These are phyloP conservation scores for Naumovozyma castellii DNA, from an alignment of 805 yeast species.

Conservation along the genomic window DNA sequence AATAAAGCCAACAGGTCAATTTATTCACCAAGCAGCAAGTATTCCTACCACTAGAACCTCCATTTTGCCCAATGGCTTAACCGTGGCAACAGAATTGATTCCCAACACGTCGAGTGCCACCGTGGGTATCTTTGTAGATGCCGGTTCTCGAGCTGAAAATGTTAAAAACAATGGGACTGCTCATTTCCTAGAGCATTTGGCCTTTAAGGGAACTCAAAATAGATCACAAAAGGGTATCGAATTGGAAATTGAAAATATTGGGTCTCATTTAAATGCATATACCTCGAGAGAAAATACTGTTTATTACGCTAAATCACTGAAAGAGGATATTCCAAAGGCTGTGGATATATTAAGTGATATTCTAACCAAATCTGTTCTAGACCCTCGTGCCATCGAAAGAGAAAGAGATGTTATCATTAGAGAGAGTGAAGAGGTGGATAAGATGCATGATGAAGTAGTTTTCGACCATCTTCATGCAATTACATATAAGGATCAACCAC, in stretches of 20 bases:
- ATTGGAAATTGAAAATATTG: constrained; percentile 89
- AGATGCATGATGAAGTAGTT: constrained; percentile 96
- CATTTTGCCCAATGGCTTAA: constrained; percentile 78
- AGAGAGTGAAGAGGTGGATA: constrained; percentile 95
- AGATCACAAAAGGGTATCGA: constrained; percentile 79
- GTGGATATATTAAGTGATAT: constrained; percentile 86
- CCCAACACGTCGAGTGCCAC: constrained; percentile 92
- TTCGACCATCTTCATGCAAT: constrained; percentile 94
- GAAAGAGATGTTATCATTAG: constrained; percentile 94
- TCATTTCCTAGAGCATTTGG: constrained; percentile 91
- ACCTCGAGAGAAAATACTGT: constrained; percentile 97
- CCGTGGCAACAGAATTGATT: constrained; percentile 82
- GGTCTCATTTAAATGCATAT: constrained; percentile 97
- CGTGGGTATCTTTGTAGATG: constrained; percentile 97
- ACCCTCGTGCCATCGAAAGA: constrained; percentile 77
- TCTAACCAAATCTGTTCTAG: constrained; percentile 75
- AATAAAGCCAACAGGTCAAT: not conserved
- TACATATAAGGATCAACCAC: constrained; percentile 80
- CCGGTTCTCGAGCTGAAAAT: constrained; percentile 95
- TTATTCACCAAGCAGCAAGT: not conserved
- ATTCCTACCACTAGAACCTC: constrained; percentile 40
- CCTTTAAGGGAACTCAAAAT: constrained; percentile 84
- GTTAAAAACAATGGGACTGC: constrained; percentile 86
- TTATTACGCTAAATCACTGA: constrained; percentile 82
- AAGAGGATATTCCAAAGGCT: constrained; percentile 71